phyloP scores from a whole-genome alignment of 2,329 filamentous ascomycete species.

The Fusarium guadeloupense region DNA sequence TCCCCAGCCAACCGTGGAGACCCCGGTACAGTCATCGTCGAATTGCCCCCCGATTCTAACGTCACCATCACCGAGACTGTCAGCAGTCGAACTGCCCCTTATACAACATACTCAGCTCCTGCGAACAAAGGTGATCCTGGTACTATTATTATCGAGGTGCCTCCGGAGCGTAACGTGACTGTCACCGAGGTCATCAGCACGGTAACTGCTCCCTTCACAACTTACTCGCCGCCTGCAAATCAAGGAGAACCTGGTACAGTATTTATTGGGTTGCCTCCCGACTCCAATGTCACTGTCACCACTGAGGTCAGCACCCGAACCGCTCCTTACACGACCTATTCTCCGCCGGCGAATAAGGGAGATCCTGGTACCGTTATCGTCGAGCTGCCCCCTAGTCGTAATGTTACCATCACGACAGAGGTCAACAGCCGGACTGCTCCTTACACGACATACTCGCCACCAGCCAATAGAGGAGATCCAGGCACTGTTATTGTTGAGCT shows the following conservation, averaged over 20 bases:
- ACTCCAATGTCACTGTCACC: constrained; percentile 17
- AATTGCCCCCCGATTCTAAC: constrained; percentile 6
- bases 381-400: neutral
- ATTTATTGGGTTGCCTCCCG: constrained; percentile 10
- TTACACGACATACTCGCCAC: constrained; percentile 9
- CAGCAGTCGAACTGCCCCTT: neutral
- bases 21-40: constrained; percentile 6
- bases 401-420: constrained; percentile 5
- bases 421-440: constrained; percentile 1
- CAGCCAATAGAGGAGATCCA: constrained; percentile 4
- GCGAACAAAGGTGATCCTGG: neutral
- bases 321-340: constrained; percentile 12
- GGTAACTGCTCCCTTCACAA: constrained; percentile 15
- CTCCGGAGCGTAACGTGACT: constrained; percentile 17
- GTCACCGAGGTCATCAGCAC: constrained; percentile 15
- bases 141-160: constrained; percentile 16
- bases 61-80: constrained; percentile 7
- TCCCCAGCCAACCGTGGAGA: neutral
- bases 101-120: neutral
- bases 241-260: constrained; percentile 21
- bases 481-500: constrained; percentile 14
- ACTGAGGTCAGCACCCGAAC: constrained; percentile 5
- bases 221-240: constrained; percentile 1
- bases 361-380: constrained; percentile 12
- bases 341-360: neutral